Evolutionary conservation across 129 eudicot genomes (phyloP).

Genomic region (Deinandra increscens): DNA sequence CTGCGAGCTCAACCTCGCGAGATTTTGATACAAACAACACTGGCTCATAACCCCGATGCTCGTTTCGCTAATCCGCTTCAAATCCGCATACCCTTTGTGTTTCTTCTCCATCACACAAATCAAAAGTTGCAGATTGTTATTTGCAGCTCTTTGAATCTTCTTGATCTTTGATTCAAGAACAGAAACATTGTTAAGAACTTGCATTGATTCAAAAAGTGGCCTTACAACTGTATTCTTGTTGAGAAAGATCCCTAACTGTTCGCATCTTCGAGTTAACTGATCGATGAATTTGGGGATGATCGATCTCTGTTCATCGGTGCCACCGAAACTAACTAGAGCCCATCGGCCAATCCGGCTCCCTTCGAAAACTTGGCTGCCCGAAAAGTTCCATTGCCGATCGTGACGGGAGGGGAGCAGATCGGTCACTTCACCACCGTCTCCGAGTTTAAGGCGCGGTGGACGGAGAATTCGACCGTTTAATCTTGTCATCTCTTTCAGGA

Average conservation of each 20-base stretch:
- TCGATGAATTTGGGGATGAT: constrained; percentile 63
- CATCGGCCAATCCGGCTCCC: constrained; percentile 82
- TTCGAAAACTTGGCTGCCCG: constrained; percentile 86
- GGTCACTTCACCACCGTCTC: constrained; percentile 67
- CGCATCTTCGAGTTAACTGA: constrained; percentile 68
- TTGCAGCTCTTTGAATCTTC: constrained; percentile 59
- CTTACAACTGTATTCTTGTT: constrained; percentile 52
- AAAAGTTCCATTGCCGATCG: constrained; percentile 92
- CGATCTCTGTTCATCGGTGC: constrained; percentile 57
- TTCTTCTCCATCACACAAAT: constrained; percentile 92
- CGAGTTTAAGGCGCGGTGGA: constrained; percentile 91
- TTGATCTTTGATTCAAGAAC: constrained; percentile 69
- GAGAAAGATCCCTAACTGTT: constrained; percentile 80
- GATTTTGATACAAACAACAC: constrained; percentile 83
- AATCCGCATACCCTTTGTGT: constrained; percentile 91
- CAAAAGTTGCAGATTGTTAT: constrained; percentile 66
- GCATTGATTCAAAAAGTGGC: constrained; percentile 81
- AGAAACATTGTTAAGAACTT: constrained; percentile 60
- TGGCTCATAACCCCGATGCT: constrained; percentile 84
- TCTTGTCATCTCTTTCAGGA: constrained; percentile 70
- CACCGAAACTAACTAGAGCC: constrained; percentile 90
- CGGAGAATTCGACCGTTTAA: constrained; percentile 82
- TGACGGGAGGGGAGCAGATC: constrained; percentile 67
- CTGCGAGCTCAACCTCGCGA: constrained; percentile 60
- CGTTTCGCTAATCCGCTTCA: constrained; percentile 87